Evolutionary conservation across 257 asterid species (phyloP), one percentile per base, ranked within the genome.

Genomic region (Solanum gandarillasii): DNA sequence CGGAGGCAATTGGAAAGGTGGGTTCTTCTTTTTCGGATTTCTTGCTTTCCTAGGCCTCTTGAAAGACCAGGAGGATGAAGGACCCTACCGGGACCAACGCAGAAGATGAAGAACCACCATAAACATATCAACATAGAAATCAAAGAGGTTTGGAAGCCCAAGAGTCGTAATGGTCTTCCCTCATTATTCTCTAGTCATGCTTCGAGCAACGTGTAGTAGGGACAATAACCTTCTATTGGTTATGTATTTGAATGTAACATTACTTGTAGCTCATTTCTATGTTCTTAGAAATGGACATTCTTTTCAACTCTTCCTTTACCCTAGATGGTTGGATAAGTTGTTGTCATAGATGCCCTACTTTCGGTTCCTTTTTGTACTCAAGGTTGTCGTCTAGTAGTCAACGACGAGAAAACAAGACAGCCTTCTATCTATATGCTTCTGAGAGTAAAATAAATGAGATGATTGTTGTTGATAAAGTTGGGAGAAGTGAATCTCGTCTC

Each of bases 1-100:
- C 0, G 98, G 99, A 6, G 97, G 98, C 73, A 86, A 89, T 86
- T 96, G 94, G 94, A 92, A 96, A 0, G 99, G 99, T n/a, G 99
- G 99, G 13, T 96, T 94, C 94, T 95, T 95, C 93, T 90, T 93
- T 87, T 95, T 95, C 3, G 96, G 95, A 14, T 94, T 95, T 86
- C 96, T 95, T 89, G 97, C 94, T 86, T 91, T 96, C 60, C 87
- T 96, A 86, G 94, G 98, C 38, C 88, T 95, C 71, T 85, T 96
- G 78, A 96, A 92, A 90, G 98, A 95, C 90, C 89, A 91, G 90
- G 98, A 95, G 87, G 90, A 90, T 12, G 95, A 93, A 84, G 94
- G 94, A 67, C 90, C 93, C 65, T 94, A 93, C 55, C 82, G 89
- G 58, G 94, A 91, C 7, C 90, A 92, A 21, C 87, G 93, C 88